Conservation (phyloP, 139 green algal genomes). For the Penium margaritaceum region DNA sequence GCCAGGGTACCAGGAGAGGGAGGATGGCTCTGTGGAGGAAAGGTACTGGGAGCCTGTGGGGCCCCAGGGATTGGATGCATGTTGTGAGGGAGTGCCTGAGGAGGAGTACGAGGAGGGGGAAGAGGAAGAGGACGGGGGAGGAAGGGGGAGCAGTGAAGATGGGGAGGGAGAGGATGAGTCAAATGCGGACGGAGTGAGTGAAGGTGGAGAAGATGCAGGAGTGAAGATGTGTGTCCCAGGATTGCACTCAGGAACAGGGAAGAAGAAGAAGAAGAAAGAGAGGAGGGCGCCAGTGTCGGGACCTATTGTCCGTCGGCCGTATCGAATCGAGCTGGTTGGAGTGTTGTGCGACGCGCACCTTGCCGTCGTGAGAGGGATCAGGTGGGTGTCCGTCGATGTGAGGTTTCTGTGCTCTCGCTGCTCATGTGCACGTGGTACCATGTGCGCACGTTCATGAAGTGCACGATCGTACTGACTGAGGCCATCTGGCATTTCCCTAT, state of each 20-base stretch:
- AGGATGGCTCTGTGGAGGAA: conserved; percentile 12
- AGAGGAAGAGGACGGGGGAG: background rate
- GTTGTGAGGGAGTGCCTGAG: too few species aligned
- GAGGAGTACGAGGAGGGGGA: background rate
- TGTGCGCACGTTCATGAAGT: too few species aligned
- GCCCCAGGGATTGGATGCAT: too few species aligned
- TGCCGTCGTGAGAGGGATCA: conserved; percentile 23
- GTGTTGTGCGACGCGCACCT: conserved; percentile 29
- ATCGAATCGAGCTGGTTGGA: conserved; percentile 28
- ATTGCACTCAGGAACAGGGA: too few species aligned
- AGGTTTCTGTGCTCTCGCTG: too few species aligned
- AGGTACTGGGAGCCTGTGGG: conserved; percentile 26
- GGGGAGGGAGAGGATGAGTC: background rate
- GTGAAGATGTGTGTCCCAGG: background rate
- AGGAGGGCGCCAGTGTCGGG: background rate
- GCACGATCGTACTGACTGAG: too few species aligned
- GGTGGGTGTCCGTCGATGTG: too few species aligned
- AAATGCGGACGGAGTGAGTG: background rate
- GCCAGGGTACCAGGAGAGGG: conserved; percentile 15
- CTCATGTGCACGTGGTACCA: too few species aligned
- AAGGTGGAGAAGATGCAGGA: background rate
- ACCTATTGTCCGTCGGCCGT: conserved; percentile 7
- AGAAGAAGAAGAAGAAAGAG: background rate
- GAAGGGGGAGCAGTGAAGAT: background rate
- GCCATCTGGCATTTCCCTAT: too few species aligned